Evolutionary conservation across 1,284 basidiomycete species (phyloP), one percentile per base, ranked within the genome.

Genomic region (Microbotryum violaceum): DNA sequence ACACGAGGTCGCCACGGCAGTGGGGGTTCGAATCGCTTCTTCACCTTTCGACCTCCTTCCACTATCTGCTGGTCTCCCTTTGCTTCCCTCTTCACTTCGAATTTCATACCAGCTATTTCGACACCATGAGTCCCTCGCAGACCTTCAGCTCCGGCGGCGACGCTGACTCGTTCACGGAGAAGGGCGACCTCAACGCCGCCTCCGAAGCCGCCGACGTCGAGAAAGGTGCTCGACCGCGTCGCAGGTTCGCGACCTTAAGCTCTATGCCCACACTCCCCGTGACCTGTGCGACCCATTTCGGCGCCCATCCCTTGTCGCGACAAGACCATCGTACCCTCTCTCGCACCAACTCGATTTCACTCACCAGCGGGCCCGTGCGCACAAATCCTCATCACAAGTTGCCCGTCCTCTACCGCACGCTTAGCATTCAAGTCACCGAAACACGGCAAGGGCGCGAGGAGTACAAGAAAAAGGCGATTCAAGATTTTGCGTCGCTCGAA

Each of bases 401-500:
- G 31, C 67, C 69, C 25, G 68, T 65, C 50, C 72, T 71, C 49
- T 74, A 71, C 60, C 61, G 69, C 27, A 74, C 72, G 16, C 60
- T 74, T 18, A 59, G 57, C 7, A 55, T 63, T 18, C 57, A 63
- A 14, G 61, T 63, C 48, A 56, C 57, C 18, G 49, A 58, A 49
- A 55, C 57, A 31, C 21, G 31, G 6, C 53, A 20, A 44, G 42
- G 20, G 20, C 49, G 14, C 3, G 18, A 21, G 9, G 23, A 23
- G 29, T 20, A 33, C 7, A 42, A 44, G 25, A 33, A 33, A 18
- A n/a, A 21, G 9, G 21, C 18, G 1, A 45, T 8, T 21, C 37
- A 45, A 20, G 67, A 64, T 27, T 44, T 69, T 70, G 79, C 78
- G 45, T 69, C 75, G 49, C 80, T 83, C 62, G 79, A 83, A 56